A percentile compares a stretch with the other conserved stretches of the same genome.
Evolutionary conservation across 2,329 filamentous ascomycete species (phyloP).

Genomic region (Hymenoscyphus fraxineus): DNA sequence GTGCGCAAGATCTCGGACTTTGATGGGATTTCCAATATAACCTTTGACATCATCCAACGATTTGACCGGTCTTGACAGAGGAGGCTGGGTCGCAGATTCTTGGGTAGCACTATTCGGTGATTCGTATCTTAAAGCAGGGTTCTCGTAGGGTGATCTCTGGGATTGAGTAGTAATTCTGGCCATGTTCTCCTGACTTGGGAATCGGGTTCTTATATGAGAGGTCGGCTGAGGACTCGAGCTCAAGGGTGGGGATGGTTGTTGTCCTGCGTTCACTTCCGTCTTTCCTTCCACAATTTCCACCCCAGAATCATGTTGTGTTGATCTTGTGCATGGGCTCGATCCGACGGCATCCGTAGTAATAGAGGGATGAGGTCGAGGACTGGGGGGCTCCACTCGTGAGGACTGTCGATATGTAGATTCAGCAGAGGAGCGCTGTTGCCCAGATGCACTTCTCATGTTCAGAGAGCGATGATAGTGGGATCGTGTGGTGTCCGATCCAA

Average conservation of each 20-base stretch:
- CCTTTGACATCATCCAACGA: slow-evolving; percentile 38
- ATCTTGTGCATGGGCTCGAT: slow-evolving; percentile 21
- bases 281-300: slow-evolving; percentile 17
- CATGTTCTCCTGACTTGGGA: slow-evolving; percentile 32
- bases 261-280: slow-evolving; percentile 20
- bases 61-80: slow-evolving; percentile 28
- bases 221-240: slow-evolving; percentile 28
- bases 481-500: slow-evolving; percentile 67
- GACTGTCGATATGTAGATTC: slow-evolving; percentile 36
- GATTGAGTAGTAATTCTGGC: slow-evolving; percentile 18
- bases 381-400: slow-evolving; percentile 29
- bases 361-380: slow-evolving; percentile 26
- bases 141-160: slow-evolving; percentile 13
- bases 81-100: slow-evolving; percentile 17
- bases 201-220: slow-evolving; percentile 24
- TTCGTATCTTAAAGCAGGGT: slow-evolving; percentile 12
- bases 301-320: slow-evolving; percentile 14
- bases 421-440: slow-evolving; percentile 45
- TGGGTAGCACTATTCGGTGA: slow-evolving; percentile 9
- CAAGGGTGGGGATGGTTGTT: slow-evolving; percentile 30
- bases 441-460: slow-evolving; percentile 59
- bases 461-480: slow-evolving; percentile 45
- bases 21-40: slow-evolving; percentile 52
- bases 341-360: slow-evolving; percentile 25
- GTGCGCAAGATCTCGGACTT: slow-evolving; percentile 83